phyloP scores from a whole-genome alignment of 139 green algal species.

The Diplosphaera chodatii region DNA sequence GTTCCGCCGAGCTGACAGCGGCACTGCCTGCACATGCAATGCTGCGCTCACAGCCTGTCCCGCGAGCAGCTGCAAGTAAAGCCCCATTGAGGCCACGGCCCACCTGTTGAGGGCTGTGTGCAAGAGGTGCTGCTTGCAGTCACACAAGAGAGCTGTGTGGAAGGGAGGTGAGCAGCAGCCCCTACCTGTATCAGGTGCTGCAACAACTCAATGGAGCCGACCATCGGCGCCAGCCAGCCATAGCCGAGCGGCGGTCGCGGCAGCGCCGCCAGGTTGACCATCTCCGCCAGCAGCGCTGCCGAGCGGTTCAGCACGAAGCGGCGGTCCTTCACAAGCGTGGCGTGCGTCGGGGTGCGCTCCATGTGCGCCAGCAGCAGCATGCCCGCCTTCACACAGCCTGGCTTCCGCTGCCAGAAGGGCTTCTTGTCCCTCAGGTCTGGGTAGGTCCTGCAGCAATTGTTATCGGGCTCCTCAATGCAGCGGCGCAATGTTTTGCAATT shows the following conservation, averaged over 20 bases:
- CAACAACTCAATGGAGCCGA: constrained; percentile 71
- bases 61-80: no score
- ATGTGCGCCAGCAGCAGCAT: constrained; percentile 80
- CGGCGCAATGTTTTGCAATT: no score
- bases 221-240: constrained; percentile 71
- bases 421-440: constrained; percentile 44
- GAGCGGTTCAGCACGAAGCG: constrained; percentile 57
- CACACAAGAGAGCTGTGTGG: no score
- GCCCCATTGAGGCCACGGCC: no score
- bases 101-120: no score
- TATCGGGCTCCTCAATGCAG: no score
- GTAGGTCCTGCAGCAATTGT: neutral
- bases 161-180: no score
- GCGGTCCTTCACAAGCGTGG: constrained; percentile 51
- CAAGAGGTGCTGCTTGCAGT: no score
- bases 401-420: constrained; percentile 67
- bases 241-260: constrained; percentile 41
- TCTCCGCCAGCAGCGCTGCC: constrained; percentile 70
- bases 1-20: neutral
- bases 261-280: constrained; percentile 69
- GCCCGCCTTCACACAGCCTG: constrained; percentile 67
- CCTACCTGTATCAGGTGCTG: constrained; percentile 73
- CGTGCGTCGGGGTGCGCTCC: constrained; percentile 50
- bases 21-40: constrained; percentile 20
- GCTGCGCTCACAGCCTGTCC: no score